Base-by-base conservation (phyloP, 495 filamentous ascomycete genomes). In the Astrothelium subdiscretum region DNA sequence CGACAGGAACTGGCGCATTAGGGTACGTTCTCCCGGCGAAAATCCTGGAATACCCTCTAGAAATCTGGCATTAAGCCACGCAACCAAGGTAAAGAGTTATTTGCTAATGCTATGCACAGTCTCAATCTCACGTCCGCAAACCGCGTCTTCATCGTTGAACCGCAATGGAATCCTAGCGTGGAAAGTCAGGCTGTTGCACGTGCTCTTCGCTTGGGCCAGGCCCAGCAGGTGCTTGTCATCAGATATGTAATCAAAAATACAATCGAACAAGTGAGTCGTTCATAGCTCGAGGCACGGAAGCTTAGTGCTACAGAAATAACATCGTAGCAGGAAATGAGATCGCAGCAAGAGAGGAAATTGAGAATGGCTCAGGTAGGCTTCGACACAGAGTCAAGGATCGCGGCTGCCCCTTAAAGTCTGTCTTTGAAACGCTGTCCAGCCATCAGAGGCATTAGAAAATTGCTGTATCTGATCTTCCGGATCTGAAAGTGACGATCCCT, bases 151-250 rank as follows among this genome's bases (percentile, higher is more conserved):
- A 87, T 97, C 22, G 86, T 96, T 38, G 92, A 97, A 68, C 89
- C 87, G 70, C 77, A 78, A 57, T 96, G 85, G 72, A 92, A 89
- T 59, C 92, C 92, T 0, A 79, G 80, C 4, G 81, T 84, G 72
- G 92, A 97, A 69, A 84, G 92, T 62, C 92, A 97, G 71, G 92
- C 92, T 6, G 82, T 97, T 60, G 92, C 90, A 10, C 81, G 92
- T 66, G 87, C 87, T 0, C 95, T 95, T 70, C 89, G 92, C 2
- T 78, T 97, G 24, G 92, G 92, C 0, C 92, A 97, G 68, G 73
- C 71, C 20, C 96, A 95, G 66, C 78, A 80, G 0, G 91, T 96
- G 1, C 95, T 79, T 72, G 90, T 97, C 2, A 97, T 95, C 78
- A 92, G 91, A 66, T 79, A 97, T 65, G 95, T 91, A 10, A 83